Conservation (phyloP, 2,329 filamentous ascomycete genomes). For the Beauveria bassiana region DNA sequence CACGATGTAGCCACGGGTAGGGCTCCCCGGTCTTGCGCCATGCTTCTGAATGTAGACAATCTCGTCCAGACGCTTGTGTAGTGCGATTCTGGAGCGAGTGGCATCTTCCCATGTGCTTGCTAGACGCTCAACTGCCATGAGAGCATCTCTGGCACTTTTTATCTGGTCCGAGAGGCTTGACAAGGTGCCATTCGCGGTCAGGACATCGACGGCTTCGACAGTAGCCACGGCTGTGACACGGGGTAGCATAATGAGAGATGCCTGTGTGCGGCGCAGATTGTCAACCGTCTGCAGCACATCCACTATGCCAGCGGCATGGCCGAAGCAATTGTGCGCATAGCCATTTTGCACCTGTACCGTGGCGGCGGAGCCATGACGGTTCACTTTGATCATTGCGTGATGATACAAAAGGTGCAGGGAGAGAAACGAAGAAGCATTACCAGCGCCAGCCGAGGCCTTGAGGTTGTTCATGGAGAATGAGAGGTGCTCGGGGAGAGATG, state of each 20-base stretch:
- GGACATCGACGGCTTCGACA: constrained; percentile 57
- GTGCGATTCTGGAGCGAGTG: constrained; percentile 39
- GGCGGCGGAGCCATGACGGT: constrained; percentile 46
- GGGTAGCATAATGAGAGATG: constrained; percentile 37
- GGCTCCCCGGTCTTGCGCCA: constrained; percentile 19
- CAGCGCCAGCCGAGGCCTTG: constrained; percentile 45
- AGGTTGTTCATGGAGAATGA: constrained; percentile 50
- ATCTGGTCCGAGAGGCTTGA: constrained; percentile 44
- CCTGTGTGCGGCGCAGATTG: constrained; percentile 25
- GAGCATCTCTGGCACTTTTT: constrained; percentile 43
- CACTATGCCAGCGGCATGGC: constrained; percentile 46
- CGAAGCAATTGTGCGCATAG: constrained; percentile 39
- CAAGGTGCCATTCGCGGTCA: constrained; percentile 51
- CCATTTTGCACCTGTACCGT: constrained; percentile 31
- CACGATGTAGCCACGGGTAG: constrained; percentile 24
- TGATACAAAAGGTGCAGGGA: constrained; percentile 62
- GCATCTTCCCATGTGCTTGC: constrained; percentile 53
- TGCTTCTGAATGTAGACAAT: constrained; percentile 27
- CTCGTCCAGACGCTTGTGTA: constrained; percentile 31
- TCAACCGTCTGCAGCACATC: constrained; percentile 37
- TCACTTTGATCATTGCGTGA: constrained; percentile 55
- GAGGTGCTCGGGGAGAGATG: constrained; percentile 47
- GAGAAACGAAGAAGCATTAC: constrained; percentile 49
- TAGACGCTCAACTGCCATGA: constrained; percentile 48
- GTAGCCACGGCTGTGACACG: constrained; percentile 57